Base-by-base conservation (phyloP, 2,329 filamentous ascomycete genomes). In the Elsinoe fawcettii region DNA sequence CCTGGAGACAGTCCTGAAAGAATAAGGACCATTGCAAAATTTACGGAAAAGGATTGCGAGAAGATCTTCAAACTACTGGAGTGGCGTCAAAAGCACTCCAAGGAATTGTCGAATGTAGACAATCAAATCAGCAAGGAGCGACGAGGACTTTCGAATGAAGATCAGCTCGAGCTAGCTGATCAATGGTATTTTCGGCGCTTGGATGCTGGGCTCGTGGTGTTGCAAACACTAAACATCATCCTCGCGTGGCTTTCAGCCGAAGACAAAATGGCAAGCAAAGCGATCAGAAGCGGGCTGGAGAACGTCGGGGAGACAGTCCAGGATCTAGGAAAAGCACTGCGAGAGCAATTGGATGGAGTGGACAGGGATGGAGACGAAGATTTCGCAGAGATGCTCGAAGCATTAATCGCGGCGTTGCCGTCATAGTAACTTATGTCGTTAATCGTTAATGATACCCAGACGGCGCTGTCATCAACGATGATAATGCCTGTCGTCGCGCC, bases 191-290 rank as follows among this genome's bases (percentile, higher is more conserved):
- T 86, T 0, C 77, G 83, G 54, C 78, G 88, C 49, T 77, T 97
- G 14, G 90, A 96, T 62, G 90, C 88, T 0, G 93, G 93, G 0
- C 73, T 97, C 5, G 95, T 88, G 69, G 86, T 82, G 23, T 72
- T 96, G 57, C 90, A 96, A 74, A 87, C 83, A 2, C 81, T 93
- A 46, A 92, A 97, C 73, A 80, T 90, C 0, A 82, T 93, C 27
- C 72, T 99, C 27, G 88, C 91, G 11, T 99, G 93, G 93, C 77
- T 97, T 30, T 80, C 90, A 6, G 93, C 91, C 0, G 93, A 99
- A 72, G 93, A 99, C 66, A 78, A 77, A 32, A 90, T 88, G 0
- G 88, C 89, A 1, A 82, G 78, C 64, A 76, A 73, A 57, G 86
- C 79, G 64, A 83, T 96, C 30, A 71, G 77, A 51, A 73, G 77